A percentile compares a stretch with the other conserved stretches of the same genome.
Conservation (phyloP, 371 early-diverging fungal genomes). For the Batrachochytrium dendrobatidis region DNA sequence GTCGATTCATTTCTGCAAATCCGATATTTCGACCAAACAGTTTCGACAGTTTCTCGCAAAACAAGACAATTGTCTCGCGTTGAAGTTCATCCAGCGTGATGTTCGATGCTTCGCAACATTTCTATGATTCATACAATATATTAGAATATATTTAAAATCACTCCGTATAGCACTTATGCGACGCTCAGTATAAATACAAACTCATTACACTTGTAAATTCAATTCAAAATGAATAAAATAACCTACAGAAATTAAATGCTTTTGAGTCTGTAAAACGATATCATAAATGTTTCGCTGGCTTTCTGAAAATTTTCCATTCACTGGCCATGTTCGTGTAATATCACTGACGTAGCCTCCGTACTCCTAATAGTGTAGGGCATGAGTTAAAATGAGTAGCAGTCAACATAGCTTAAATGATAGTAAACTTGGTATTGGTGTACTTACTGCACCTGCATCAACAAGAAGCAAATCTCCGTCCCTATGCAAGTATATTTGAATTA, state of each 20-base stretch:
- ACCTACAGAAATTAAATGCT: conserved; percentile 71
- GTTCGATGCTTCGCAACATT: conserved; percentile 60
- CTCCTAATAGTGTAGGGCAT: conserved; percentile 37
- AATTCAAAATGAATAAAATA: not conserved
- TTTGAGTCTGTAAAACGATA: conserved; percentile 75
- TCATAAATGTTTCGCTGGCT: conserved; percentile 80
- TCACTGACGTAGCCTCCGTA: conserved; percentile 85
- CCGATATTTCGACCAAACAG: conserved; percentile 19
- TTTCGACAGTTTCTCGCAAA: conserved; percentile 22
- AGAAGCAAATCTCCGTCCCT: conserved; percentile 81
- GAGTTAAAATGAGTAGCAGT: not conserved
- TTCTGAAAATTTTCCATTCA: conserved; percentile 74
- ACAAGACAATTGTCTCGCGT: conserved; percentile 24
- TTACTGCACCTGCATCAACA: conserved; percentile 84
- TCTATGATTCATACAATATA: conserved; percentile 19
- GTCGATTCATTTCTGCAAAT: conserved; percentile 29
- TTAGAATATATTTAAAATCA: conserved; percentile 5
- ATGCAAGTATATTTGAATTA: not conserved
- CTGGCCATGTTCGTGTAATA: conserved; percentile 92
- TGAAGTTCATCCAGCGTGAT: conserved; percentile 81
- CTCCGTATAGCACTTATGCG: not conserved
- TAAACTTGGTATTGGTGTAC: conserved; percentile 10
- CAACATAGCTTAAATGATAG: not conserved
- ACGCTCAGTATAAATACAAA: not conserved
- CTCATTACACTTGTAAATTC: not conserved